phyloP scores from a whole-genome alignment of 805 yeast species.

The Barnettozyma siamensis region DNA sequence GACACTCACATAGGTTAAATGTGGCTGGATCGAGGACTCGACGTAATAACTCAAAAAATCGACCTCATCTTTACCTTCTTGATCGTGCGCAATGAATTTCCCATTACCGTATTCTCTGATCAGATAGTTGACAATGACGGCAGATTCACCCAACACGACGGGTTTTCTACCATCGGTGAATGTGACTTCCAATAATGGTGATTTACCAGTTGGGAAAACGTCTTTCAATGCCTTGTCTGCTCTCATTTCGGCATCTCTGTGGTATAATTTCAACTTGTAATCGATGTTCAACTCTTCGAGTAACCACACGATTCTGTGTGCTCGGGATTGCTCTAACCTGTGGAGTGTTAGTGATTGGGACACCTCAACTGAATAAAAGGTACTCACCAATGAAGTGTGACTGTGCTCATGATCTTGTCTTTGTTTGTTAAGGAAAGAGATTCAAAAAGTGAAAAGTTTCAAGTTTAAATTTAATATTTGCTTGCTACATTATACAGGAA shows the following conservation, averaged over 20 bases:
- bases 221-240: slow-evolving; percentile 45
- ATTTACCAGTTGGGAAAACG: slow-evolving; percentile 58
- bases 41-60: slow-evolving; percentile 49
- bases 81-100: slow-evolving; percentile 33
- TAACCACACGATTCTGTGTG: slow-evolving; percentile 58
- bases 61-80: slow-evolving; percentile 36
- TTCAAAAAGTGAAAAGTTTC: too few relatives aligned
- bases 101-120: slow-evolving; percentile 43
- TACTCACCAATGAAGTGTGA: slow-evolving; percentile 22
- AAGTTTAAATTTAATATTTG: too few relatives aligned
- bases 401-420: too few relatives aligned
- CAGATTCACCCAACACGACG: slow-evolving; percentile 50
- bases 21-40: slow-evolving; percentile 60
- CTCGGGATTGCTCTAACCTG: slow-evolving; percentile 39
- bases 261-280: slow-evolving; percentile 48
- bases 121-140: slow-evolving; percentile 49
- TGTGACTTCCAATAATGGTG: slow-evolving; percentile 51
- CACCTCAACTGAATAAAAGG: too few relatives aligned
- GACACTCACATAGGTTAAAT: slow-evolving; percentile 32
- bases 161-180: slow-evolving; percentile 26
- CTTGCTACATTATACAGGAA: too few relatives aligned
- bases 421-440: too few relatives aligned
- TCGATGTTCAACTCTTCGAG: slow-evolving; percentile 54
- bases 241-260: slow-evolving; percentile 42
- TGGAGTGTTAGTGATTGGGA: not conserved